Evolutionary conservation across 352 stramenopile genomes (phyloP).

Genomic region (Globisporangium solare): DNA sequence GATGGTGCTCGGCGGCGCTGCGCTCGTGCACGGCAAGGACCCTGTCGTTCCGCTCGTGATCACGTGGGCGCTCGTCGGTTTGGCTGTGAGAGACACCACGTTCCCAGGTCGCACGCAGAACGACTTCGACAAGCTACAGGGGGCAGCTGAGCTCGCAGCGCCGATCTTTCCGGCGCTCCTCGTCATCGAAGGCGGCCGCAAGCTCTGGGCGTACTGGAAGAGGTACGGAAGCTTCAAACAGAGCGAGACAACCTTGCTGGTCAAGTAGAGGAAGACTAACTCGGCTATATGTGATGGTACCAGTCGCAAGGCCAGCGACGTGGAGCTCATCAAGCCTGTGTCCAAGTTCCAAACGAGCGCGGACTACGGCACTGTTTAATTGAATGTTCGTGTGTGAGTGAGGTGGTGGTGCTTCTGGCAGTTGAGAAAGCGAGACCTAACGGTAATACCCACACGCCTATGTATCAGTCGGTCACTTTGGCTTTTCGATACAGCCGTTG

Average conservation of each 20-base stretch:
- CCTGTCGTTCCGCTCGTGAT: conserved; percentile 45
- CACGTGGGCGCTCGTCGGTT: conserved; percentile 36
- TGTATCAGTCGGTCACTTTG: neutral
- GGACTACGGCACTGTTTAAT: conserved; percentile 50
- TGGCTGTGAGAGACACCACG: conserved; percentile 31
- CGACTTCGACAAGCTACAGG: conserved; percentile 43
- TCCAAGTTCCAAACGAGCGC: conserved; percentile 33
- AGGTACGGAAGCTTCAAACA: conserved; percentile 19
- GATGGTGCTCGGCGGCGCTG: conserved; percentile 38
- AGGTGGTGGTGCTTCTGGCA: neutral
- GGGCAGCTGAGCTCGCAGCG: conserved; percentile 37
- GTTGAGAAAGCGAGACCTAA: conserved; percentile 6
- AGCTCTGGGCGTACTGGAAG: conserved; percentile 47
- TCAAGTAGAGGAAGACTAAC: neutral
- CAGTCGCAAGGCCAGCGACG: conserved; percentile 23
- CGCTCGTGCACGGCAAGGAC: conserved; percentile 46
- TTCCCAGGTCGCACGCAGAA: conserved; percentile 36
- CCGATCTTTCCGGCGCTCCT: conserved; percentile 41
- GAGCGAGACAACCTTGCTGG: too few relatives aligned
- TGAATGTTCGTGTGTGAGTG: neutral
- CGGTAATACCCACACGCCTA: neutral
- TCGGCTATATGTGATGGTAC: neutral
- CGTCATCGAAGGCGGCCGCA: conserved; percentile 37
- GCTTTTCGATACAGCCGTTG: conserved; percentile 7
- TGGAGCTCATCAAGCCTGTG: conserved; percentile 40